Base-by-base conservation (phyloP, 495 filamentous ascomycete species). In the Aspergillus nanangensis region DNA sequence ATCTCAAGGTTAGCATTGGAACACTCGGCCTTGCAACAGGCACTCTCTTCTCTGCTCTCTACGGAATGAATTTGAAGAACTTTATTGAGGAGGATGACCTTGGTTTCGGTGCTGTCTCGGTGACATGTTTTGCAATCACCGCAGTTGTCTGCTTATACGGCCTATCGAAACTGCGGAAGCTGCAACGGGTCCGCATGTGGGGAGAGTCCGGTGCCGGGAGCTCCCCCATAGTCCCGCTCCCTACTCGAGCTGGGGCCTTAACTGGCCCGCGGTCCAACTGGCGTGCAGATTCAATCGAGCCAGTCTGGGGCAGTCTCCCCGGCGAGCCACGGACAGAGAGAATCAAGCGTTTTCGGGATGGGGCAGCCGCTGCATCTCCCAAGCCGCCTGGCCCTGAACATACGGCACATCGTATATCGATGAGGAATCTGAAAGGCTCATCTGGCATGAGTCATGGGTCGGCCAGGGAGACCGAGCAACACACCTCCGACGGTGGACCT, bases 1-100 rank as follows among this genome's bases (percentile, higher is more conserved):
- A 96, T 44, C 81, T 98, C 41, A 95, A 95, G 62, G 95, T 98
- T 70, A 92, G 86, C 58, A 92, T 98, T 47, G 88, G 89, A 31
- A 97, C 93, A 3, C 78, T 98, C 8, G 90, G 90, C 2, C 80
- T 98, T 23, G 91, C 87, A 45, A 85, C 89, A 53, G 93, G 93
- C 23, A 95, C 94, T 39, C 90, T 97, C 58, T 79, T 95, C 59
- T 93, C 93, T 21, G 90, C 88, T n/a, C 82, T 97, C 10, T 97
- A 97, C 73, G 93, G 93, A 54, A 96, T 96, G 91, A 98, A 98
- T 68, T 74, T 98, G 51, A 94, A 95, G 60, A 97, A 97, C 66
- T 98, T 97, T 65, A 84, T 97, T 51, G 93, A 98, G 71, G 93
- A 97, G 65, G 88, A 87, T n/a, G 82, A 89, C 63, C 74, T 90